Conservation (phyloP, 192 early-diverging fungal genomes). For the Physocladia obscura region DNA sequence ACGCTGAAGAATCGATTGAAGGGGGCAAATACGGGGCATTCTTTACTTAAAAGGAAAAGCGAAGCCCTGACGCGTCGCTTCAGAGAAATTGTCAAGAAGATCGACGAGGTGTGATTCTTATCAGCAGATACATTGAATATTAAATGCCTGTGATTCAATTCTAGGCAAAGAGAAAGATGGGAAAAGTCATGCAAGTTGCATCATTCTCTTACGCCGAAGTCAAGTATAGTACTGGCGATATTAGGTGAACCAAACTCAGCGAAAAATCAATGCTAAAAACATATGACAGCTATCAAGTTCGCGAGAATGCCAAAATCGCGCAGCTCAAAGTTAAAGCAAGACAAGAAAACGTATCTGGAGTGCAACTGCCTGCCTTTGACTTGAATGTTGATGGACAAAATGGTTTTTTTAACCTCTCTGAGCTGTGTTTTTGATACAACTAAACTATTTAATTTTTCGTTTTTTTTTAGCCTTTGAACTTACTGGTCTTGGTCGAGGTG, state of each 20-base stretch:
- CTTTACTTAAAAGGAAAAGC: constrained; percentile 94
- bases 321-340: constrained; percentile 88
- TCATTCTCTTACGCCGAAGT: constrained; percentile 98
- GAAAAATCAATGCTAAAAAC: not conserved
- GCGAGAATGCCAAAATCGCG: constrained; percentile 89
- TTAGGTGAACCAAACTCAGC: constrained; percentile 55
- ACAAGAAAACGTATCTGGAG: constrained; percentile 97
- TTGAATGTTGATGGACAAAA: constrained; percentile 82
- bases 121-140: constrained; percentile 12
- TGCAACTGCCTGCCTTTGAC: constrained; percentile 92
- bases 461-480: constrained; percentile 79
- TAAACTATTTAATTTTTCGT: constrained; percentile 1
- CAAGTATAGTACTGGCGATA: constrained; percentile 94
- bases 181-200: constrained; percentile 95
- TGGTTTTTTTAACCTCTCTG: constrained; percentile 49
- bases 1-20: constrained; percentile 93
- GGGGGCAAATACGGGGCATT: constrained; percentile 97
- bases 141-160: not conserved
- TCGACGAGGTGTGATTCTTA: constrained; percentile 77
- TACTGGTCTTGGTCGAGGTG: constrained; percentile 97
- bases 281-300: constrained; percentile 80
- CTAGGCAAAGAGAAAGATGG: constrained; percentile 98
- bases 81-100: constrained; percentile 90
- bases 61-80: constrained; percentile 96
- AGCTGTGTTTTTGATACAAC: not conserved